phyloP scores from a whole-genome alignment of 768 basidiomycete species.

The Panellus pusillus region DNA sequence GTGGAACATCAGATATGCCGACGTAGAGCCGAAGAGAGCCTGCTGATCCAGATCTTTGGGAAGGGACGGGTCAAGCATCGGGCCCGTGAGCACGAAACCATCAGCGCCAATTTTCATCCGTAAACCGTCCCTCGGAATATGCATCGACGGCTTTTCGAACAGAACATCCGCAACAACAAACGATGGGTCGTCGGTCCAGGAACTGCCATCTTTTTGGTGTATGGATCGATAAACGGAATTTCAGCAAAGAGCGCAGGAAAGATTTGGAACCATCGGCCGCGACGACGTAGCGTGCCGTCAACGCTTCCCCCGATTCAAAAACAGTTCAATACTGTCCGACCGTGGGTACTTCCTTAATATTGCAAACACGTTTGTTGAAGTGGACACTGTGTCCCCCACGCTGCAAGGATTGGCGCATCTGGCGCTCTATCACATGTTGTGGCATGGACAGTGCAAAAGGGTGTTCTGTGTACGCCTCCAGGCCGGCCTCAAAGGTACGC shows the following conservation, averaged over 20 bases:
- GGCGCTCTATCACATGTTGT: constrained; percentile 38
- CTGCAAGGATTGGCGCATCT: constrained; percentile 32
- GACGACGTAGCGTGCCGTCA: constrained; percentile 40
- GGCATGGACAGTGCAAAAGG: constrained; percentile 36
- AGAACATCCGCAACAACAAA: constrained; percentile 8
- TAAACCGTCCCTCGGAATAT: background rate
- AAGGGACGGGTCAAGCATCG: background rate
- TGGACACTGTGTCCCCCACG: constrained; percentile 29
- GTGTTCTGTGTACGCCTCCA: constrained; percentile 32
- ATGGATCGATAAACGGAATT: constrained; percentile 4
- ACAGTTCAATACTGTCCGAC: constrained; percentile 27
- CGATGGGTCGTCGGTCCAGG: constrained; percentile 2
- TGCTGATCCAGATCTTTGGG: background rate
- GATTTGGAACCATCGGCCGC: constrained; percentile 42
- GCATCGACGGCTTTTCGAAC: background rate
- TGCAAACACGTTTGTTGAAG: constrained; percentile 33
- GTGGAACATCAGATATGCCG: constrained; percentile 9
- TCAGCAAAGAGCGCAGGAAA: constrained; percentile 30
- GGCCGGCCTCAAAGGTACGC: constrained; percentile 23
- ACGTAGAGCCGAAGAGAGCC: constrained; percentile 11
- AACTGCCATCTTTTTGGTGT: constrained; percentile 4
- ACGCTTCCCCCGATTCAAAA: constrained; percentile 39
- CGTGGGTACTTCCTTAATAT: constrained; percentile 26
- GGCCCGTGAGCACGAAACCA: constrained; percentile 8
- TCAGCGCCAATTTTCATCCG: constrained; percentile 9